Evolutionary conservation across 176 grass and related monocot species (phyloP).

Genomic region (Aegilops umbellulata): DNA sequence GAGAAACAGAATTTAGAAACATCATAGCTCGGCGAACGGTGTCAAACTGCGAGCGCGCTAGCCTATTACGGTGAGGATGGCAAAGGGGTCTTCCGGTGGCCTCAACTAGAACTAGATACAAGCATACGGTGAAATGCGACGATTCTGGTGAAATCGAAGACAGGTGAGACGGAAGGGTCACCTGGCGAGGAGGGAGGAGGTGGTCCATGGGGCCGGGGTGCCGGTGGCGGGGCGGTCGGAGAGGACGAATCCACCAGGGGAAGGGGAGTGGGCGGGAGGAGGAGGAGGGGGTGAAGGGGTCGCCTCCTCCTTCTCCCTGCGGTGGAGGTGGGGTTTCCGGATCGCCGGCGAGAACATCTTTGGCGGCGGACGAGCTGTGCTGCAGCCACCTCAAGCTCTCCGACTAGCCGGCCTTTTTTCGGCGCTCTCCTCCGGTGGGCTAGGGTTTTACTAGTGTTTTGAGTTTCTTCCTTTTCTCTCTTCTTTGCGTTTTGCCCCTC

Average conservation of each 20-base stretch:
- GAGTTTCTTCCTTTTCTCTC: not conserved
- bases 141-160: conserved; percentile 4
- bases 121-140: conserved; percentile 6
- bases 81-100: not conserved
- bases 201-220: conserved; percentile 81
- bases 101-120: conserved; percentile 18
- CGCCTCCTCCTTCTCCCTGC: conserved; percentile 32
- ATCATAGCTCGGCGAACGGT: not conserved
- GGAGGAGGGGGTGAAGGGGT: conserved; percentile 28
- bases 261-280: conserved; percentile 27
- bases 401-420: conserved; percentile 30
- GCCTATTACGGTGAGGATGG: not conserved
- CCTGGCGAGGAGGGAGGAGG: conserved; percentile 82
- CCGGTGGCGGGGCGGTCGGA: conserved; percentile 64
- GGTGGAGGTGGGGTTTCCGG: conserved; percentile 57
- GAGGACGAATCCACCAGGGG: conserved; percentile 37
- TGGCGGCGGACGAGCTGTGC: conserved; percentile 1
- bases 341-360: conserved; percentile 91
- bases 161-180: conserved; percentile 4
- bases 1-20: not conserved
- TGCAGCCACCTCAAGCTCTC: conserved; percentile 11
- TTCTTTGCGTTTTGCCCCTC: conserved; percentile 22
- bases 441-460: conserved; percentile 51
- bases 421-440: conserved; percentile 20
- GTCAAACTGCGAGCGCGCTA: not conserved